Evolutionary conservation across 257 asterid species (phyloP), one percentile per base, ranked within the genome.

Genomic region (Nicotiana obtusifolia): DNA sequence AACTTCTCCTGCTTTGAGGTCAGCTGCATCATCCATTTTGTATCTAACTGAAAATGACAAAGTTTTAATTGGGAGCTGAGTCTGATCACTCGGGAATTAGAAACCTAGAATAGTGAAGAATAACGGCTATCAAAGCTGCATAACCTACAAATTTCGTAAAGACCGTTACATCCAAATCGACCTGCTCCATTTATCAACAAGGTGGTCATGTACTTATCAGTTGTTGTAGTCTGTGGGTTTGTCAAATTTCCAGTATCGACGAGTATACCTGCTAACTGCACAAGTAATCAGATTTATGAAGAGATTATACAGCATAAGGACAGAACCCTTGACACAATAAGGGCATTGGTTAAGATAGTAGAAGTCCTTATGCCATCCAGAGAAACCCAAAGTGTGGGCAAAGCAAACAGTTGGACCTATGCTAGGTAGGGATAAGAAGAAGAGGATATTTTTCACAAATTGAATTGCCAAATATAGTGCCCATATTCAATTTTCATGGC

Each of bases 161-260:
- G 93, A 69, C 98, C 97, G 33, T 87, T 83, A 82, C 90, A 91
- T 83, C 98, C 98, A 84, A 82, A 94, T 68, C 95, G 91, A 77
- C 97, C 98, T 73, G 97, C 98, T 47, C 97, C 97, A 86, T 89
- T 88, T 54, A 94, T 88, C 84, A 94, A 88, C 88, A 94, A 86
- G 37, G 97, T 93, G 22, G 94, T 92, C 87, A 91, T 90, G 93
- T 91, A 93, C 81, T 89, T 87, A 86, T 94, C 98, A 88, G 90
- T 91, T 30, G 92, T 84, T 24, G 95, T 89, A 82, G 92, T 86
- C 7, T 81, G 77, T 37, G 91, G 78, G 80, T 68, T 89, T 47
- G 90, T 83, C 81, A 94, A 87, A 84, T 94, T 91, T 88, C 87
- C 97, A 69, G 97, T 92, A 80, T 93, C 98, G 87, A 89, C 8